These are phyloP conservation scores for Amanita molliuscula DNA, from an alignment of 768 basidiomycete genomes.

Conservation along the genomic window DNA sequence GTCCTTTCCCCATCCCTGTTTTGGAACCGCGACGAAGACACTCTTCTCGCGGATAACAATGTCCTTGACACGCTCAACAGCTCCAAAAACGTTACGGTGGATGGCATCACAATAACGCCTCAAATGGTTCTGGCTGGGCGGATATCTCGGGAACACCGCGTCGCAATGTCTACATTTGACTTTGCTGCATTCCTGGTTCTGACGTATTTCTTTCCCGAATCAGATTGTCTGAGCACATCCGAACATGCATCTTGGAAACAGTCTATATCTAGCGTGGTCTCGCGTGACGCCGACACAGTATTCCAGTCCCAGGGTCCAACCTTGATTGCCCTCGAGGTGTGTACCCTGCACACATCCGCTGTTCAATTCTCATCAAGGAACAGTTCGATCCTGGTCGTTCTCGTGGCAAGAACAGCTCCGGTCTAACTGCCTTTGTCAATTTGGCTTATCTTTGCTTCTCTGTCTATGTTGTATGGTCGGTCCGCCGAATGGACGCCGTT, in stretches of 20 bases:
- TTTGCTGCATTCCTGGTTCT: conserved; percentile 64
- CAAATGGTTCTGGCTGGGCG: conserved; percentile 73
- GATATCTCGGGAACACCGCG: conserved; percentile 41
- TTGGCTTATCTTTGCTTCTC: conserved; percentile 69
- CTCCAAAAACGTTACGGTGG: conserved; percentile 43
- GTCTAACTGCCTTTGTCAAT: conserved; percentile 63
- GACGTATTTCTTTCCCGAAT: conserved; percentile 76
- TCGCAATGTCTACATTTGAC: conserved; percentile 39
- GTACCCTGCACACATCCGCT: conserved; percentile 6
- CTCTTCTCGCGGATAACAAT: conserved; percentile 41
- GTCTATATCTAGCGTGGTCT: conserved; percentile 31
- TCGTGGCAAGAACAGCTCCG: conserved; percentile 37
- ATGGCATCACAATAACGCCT: conserved; percentile 55
- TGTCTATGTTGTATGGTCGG: conserved; percentile 64
- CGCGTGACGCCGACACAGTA: conserved; percentile 20
- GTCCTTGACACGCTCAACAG: conserved; percentile 49
- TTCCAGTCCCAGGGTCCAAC: conserved; percentile 25
- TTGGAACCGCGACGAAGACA: conserved; percentile 55
- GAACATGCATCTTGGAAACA: conserved; percentile 61
- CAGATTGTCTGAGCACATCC: conserved; percentile 50
- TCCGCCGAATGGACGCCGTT: conserved; percentile 71
- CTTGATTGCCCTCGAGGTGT: conserved; percentile 37
- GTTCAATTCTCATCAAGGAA: conserved; percentile 6
- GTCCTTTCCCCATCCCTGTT: conserved; percentile 66
- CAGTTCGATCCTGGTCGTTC: conserved; percentile 47